phyloP scores from a whole-genome alignment of 495 filamentous ascomycete species.

The Penicillium waksmanii region DNA sequence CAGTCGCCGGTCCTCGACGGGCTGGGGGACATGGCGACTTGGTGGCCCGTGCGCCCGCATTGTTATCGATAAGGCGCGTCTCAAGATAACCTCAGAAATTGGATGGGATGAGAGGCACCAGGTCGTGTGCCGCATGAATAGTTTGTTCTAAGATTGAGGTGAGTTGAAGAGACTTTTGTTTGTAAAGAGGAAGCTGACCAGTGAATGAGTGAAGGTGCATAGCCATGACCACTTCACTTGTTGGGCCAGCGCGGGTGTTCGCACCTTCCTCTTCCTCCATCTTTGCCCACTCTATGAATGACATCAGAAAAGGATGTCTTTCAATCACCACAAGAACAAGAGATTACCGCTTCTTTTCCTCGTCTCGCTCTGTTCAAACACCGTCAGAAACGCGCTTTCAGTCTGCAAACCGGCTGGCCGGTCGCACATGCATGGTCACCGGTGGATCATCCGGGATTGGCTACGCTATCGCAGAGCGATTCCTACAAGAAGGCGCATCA shows the following conservation, averaged over 20 bases:
- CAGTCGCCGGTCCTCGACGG: conserved; percentile 7
- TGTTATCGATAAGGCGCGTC: conserved; percentile 1
- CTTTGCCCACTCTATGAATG: conserved; percentile 2
- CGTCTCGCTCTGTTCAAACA: conserved; percentile 3
- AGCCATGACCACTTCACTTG: not conserved
- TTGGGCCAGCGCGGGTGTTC: not conserved
- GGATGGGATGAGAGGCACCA: not conserved
- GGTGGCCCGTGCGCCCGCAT: not conserved
- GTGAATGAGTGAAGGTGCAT: too few relatives aligned
- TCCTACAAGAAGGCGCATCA: conserved; percentile 63
- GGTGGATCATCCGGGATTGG: conserved; percentile 69
- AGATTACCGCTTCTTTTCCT: conserved; percentile 20
- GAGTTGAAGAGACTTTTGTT: not conserved
- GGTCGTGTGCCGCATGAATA: not conserved
- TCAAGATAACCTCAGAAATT: not conserved
- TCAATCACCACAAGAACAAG: not conserved
- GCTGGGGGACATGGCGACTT: not conserved
- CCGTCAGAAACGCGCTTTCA: conserved; percentile 5
- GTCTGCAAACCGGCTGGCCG: conserved; percentile 35
- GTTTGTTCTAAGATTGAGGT: not conserved
- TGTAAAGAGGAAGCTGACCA: too few relatives aligned
- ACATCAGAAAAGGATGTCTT: conserved; percentile 2
- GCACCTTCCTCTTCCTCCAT: not conserved
- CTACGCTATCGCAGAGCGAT: conserved; percentile 66
- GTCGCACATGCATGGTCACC: conserved; percentile 60